Evolutionary conservation across 2,329 filamentous ascomycete genomes (phyloP).

Genomic region (Aureobasidium sp.): DNA sequence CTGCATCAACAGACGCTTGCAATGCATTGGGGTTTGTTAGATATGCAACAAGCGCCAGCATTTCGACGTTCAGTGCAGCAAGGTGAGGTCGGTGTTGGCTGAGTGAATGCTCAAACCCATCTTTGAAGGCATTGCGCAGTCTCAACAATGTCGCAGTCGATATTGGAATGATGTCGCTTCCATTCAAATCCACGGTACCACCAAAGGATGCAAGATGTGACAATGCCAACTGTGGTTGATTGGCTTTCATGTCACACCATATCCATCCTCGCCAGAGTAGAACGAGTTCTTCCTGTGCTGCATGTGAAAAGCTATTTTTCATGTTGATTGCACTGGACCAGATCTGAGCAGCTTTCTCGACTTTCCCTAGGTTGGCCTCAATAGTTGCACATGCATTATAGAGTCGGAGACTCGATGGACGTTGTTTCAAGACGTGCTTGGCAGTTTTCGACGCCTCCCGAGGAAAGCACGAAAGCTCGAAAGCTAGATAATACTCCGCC

Average conservation of each 20-base stretch:
- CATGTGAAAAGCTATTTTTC: slow-evolving; percentile 36
- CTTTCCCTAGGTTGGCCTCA: slow-evolving; percentile 55
- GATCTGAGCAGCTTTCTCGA: slow-evolving; percentile 55
- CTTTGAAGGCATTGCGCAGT: slow-evolving; percentile 35
- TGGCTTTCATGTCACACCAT: slow-evolving; percentile 57
- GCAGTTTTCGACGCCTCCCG: slow-evolving; percentile 58
- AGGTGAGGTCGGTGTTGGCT: slow-evolving; percentile 42
- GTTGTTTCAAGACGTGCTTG: slow-evolving; percentile 64
- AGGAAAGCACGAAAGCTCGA: slow-evolving; percentile 52
- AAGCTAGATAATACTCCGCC: slow-evolving; percentile 62
- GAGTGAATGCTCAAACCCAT: slow-evolving; percentile 50
- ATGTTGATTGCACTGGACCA: slow-evolving; percentile 61
- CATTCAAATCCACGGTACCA: background rate
- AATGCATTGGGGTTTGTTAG: slow-evolving; percentile 41
- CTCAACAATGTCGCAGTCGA: background rate
- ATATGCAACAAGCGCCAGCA: slow-evolving; percentile 61
- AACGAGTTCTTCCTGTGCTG: slow-evolving; percentile 32
- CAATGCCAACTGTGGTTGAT: slow-evolving; percentile 29
- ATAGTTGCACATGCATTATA: slow-evolving; percentile 76
- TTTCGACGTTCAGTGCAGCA: slow-evolving; percentile 53
- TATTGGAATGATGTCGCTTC: background rate
- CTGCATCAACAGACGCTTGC: slow-evolving; percentile 31
- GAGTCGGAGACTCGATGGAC: slow-evolving; percentile 56
- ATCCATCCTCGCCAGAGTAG: slow-evolving; percentile 57
- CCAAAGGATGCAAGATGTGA: slow-evolving; percentile 29